These are phyloP conservation scores for Geosmithia putterillii DNA, from an alignment of 2,329 filamentous ascomycete genomes.

Conservation along the genomic window DNA sequence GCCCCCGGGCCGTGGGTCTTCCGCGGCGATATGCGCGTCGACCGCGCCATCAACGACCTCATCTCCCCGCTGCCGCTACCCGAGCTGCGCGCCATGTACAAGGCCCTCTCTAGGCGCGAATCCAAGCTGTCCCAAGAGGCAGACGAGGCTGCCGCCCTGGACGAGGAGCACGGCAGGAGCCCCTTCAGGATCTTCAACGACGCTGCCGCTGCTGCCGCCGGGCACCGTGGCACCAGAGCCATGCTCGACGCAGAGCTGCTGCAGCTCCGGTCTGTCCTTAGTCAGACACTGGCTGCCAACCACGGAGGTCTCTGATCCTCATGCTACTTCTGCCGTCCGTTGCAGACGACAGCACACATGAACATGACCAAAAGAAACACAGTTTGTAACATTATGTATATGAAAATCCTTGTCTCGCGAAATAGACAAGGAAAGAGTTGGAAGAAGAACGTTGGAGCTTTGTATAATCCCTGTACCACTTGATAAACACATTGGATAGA, in stretches of 20 bases:
- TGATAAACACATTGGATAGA: too few species aligned
- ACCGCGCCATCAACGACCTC: conserved; percentile 15
- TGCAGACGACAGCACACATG: too few species aligned
- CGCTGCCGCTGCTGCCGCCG: too few species aligned
- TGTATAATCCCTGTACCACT: too few species aligned
- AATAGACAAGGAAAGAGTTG: not conserved
- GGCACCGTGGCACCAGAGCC: not conserved
- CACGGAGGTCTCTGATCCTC: too few species aligned
- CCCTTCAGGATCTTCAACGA: not conserved
- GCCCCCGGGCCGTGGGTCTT: conserved; percentile 13
- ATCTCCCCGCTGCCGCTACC: conserved; percentile 11
- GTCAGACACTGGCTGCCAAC: not conserved
- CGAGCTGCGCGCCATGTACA: conserved; percentile 13
- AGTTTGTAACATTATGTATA: not conserved
- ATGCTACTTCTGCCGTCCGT: too few species aligned
- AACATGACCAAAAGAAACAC: not conserved
- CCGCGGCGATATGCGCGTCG: conserved; percentile 11
- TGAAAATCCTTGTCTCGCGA: not conserved
- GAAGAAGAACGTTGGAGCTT: not conserved
- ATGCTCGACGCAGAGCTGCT: not conserved
- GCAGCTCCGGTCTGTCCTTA: not conserved
- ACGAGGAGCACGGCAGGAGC: not conserved
- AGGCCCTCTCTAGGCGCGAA: not conserved
- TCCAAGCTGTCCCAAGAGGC: too few species aligned
- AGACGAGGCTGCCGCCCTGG: not conserved